Conservation (phyloP, 768 basidiomycete genomes). For the Lentinus brumalis region DNA sequence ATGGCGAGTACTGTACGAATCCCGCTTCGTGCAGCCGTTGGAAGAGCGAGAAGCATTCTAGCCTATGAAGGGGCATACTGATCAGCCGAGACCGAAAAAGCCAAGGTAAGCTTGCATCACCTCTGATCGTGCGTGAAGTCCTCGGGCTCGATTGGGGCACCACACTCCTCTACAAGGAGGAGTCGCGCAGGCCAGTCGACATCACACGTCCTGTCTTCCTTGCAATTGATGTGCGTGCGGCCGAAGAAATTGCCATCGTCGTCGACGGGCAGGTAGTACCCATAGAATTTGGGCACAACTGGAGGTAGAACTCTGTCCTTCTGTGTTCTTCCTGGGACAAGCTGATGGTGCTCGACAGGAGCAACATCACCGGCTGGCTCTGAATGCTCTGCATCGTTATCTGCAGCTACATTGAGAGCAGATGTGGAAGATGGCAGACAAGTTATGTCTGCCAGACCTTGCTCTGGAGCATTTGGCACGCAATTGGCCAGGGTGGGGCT, state of each 20-base stretch:
- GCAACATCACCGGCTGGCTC: too few species aligned
- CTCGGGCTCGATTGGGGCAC: slow-evolving; percentile 31
- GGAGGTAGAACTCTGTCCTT: slow-evolving; percentile 46
- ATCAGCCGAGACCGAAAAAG: too few species aligned
- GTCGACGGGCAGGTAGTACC: slow-evolving; percentile 46
- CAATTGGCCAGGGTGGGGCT: too few species aligned
- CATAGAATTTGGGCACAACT: slow-evolving; percentile 63
- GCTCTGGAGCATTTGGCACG: too few species aligned
- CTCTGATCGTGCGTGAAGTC: slow-evolving; percentile 22
- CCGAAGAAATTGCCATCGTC: slow-evolving; percentile 1
- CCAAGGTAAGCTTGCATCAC: neutral
- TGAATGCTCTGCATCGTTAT: too few species aligned
- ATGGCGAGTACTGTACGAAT: slow-evolving; percentile 44
- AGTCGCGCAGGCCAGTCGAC: slow-evolving; percentile 35
- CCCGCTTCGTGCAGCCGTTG: slow-evolving; percentile 41
- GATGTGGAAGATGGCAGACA: too few species aligned
- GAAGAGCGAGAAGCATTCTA: slow-evolving; percentile 34
- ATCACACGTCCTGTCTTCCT: slow-evolving; percentile 1
- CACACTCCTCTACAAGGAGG: slow-evolving; percentile 50
- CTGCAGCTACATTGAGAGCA: too few species aligned
- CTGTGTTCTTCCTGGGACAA: slow-evolving; percentile 36
- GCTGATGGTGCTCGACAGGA: too few species aligned
- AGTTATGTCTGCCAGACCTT: too few species aligned
- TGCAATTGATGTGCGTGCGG: slow-evolving; percentile 18
- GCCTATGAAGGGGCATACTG: neutral